A percentile compares a stretch with the other conserved stretches of the same genome.
phyloP scores from a whole-genome alignment of 768 basidiomycete species.

The Erythrobasidium yunnanense region DNA sequence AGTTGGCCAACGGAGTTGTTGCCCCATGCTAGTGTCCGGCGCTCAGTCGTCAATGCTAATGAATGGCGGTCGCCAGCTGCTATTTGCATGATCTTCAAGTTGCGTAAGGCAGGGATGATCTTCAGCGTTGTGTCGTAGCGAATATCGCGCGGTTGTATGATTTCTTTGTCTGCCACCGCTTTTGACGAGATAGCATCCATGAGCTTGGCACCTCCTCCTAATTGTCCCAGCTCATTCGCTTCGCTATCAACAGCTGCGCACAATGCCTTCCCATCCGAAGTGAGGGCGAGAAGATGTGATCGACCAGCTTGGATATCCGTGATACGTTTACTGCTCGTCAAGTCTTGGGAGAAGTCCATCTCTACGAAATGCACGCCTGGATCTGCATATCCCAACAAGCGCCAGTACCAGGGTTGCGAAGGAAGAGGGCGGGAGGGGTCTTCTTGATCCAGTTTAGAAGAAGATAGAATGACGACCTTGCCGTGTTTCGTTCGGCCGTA shows the following conservation, averaged over 20 bases:
- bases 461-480: conserved; percentile 58
- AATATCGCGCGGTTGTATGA: conserved; percentile 46
- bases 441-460: conserved; percentile 48
- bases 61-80: conserved; percentile 63
- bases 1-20: conserved; percentile 66
- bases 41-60: conserved; percentile 52
- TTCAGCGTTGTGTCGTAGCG: conserved; percentile 60
- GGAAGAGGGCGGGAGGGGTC: conserved; percentile 38
- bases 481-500: conserved; percentile 73
- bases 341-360: conserved; percentile 46
- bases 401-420: conserved; percentile 41
- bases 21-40: conserved; percentile 72
- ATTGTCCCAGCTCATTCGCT: conserved; percentile 72
- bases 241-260: conserved; percentile 61
- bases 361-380: conserved; percentile 20
- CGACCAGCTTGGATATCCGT: conserved; percentile 60
- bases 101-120: conserved; percentile 63
- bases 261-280: conserved; percentile 58
- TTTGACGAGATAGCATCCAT: conserved; percentile 34
- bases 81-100: conserved; percentile 56
- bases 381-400: conserved; percentile 9
- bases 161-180: conserved; percentile 6
- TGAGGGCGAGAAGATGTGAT: conserved; percentile 48
- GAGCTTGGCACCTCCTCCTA: conserved; percentile 47
- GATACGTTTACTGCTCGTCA: conserved; percentile 56